Evolutionary conservation across 768 basidiomycete species (phyloP), one percentile per base, ranked within the genome.

Genomic region (Leccinum aurantiacum): DNA sequence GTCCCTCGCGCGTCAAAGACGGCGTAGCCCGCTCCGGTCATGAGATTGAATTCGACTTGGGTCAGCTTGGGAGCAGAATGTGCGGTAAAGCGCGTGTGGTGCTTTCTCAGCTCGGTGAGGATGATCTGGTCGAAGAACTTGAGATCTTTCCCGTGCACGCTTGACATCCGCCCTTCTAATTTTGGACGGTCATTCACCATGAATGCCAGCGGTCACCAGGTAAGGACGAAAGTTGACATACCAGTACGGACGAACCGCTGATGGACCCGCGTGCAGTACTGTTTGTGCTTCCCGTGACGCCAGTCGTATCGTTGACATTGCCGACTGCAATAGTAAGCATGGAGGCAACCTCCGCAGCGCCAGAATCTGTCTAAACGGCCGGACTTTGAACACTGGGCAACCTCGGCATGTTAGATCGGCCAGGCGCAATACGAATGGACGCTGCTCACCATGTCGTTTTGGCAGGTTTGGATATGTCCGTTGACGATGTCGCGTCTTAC

Each of bases 291-390:
- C n/a, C 71, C 71, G 25, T 61, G 27, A 47, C 47, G 31, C 71
- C 71, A 74, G 13, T 72, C 71, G 35, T 65, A 58, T 25, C 63
- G 66, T 61, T 72, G 71, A 60, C 71, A 72, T 38, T 57, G 54
- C 25, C 51, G 64, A 53, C 63, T 64, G 33, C 72, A 74, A 19
- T 74, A 74, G 44, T 64, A 74, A 31, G 70, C 60, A n/a, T 72
- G 71, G 25, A 68, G 61, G 54, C 68, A 74, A 4, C 72, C 70
- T 17, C 38, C 63, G 27, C 72, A 72, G 0, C 70, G 66, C 54
- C 63, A 71, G 27, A 72, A 65, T n/a, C 50, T 61, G n/a, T 62
- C 53, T 15, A 69, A 46, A 9, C 38, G 27, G 7, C 35, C 54
- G 14, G 62, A 44, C 62, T 58, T 73, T 15, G 67, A 60, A 51